Evolutionary conservation across 2,329 filamentous ascomycete species (phyloP).

Genomic region (Stagonosporopsis chrysanthemi): DNA sequence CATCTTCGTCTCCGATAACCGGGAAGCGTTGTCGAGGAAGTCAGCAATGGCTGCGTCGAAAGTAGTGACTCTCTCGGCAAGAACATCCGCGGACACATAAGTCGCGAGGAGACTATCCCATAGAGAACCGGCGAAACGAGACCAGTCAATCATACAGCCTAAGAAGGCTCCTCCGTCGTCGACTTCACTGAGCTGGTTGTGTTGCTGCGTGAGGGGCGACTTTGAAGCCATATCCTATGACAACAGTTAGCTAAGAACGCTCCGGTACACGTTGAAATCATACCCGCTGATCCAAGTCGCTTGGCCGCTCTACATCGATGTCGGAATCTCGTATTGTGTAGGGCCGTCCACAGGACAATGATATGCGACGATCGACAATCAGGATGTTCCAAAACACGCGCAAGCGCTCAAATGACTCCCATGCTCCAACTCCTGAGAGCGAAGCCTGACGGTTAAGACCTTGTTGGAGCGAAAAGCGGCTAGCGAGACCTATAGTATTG

Average conservation of each 20-base stretch:
- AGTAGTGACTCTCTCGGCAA: conserved; percentile 16
- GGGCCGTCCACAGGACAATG: conserved; percentile 41
- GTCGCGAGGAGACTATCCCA: conserved; percentile 32
- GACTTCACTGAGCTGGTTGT: not conserved
- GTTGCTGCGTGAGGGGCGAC: not conserved
- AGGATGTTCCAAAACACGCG: conserved; percentile 43
- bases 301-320: conserved; percentile 36
- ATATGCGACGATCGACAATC: conserved; percentile 38
- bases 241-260: not conserved
- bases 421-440: conserved; percentile 22
- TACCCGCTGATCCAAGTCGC: conserved; percentile 4
- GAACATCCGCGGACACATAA: conserved; percentile 8
- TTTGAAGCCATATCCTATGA: not conserved
- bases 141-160: conserved; percentile 35
- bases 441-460: conserved; percentile 39
- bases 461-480: conserved; percentile 38
- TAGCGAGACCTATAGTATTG: conserved; percentile 39
- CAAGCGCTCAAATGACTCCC: conserved; percentile 33
- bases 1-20: not conserved
- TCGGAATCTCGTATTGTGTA: conserved; percentile 40
- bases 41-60: conserved; percentile 17
- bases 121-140: conserved; percentile 31
- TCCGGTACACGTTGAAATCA: not conserved
- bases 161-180: conserved; percentile 21
- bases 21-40: conserved; percentile 18